Percentiles rank a stretch among this genome's conserved stretches.
These are phyloP conservation scores for Xylaria bambusicola DNA, from an alignment of 495 filamentous ascomycete species.

Conservation along the genomic window DNA sequence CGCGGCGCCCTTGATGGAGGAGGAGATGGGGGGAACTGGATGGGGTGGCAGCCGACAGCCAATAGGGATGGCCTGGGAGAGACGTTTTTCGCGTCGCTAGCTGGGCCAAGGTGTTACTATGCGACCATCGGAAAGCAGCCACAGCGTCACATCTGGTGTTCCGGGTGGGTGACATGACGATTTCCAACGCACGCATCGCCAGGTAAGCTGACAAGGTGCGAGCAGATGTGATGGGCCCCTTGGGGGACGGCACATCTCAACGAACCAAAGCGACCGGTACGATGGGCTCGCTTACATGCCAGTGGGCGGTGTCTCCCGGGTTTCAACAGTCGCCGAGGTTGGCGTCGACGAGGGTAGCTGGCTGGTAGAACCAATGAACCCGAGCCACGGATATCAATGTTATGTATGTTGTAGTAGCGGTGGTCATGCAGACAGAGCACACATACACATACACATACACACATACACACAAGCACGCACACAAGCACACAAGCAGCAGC, in stretches of 20 bases:
- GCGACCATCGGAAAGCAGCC: slow-evolving; percentile 33
- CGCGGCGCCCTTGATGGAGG: not conserved
- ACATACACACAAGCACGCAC: too few species aligned
- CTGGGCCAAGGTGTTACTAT: slow-evolving; percentile 6
- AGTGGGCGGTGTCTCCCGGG: slow-evolving; percentile 19
- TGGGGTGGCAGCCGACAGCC: slow-evolving; percentile 26
- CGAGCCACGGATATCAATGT: slow-evolving; percentile 35
- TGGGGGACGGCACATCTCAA: slow-evolving; percentile 9
- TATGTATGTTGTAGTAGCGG: slow-evolving; percentile 18
- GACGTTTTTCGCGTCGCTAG: not conserved
- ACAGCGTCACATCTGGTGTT: slow-evolving; percentile 35
- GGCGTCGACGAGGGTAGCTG: slow-evolving; percentile 15
- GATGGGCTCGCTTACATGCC: slow-evolving; percentile 19
- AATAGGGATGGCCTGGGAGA: slow-evolving; percentile 25
- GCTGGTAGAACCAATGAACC: slow-evolving; percentile 32
- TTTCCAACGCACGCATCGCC: slow-evolving; percentile 34
- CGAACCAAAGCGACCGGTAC: slow-evolving; percentile 9
- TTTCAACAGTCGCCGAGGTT: slow-evolving; percentile 23
- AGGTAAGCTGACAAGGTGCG: slow-evolving; percentile 27
- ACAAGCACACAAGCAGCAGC: slow-evolving; percentile 3
- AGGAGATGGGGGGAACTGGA: too few species aligned
- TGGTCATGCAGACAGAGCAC: slow-evolving; percentile 15
- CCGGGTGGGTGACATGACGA: slow-evolving; percentile 31
- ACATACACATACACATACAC: too few species aligned
- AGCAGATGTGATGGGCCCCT: slow-evolving; percentile 11